These are phyloP conservation scores for Aaosphaeria arxii DNA, from an alignment of 2,329 filamentous ascomycete genomes.

Conservation along the genomic window DNA sequence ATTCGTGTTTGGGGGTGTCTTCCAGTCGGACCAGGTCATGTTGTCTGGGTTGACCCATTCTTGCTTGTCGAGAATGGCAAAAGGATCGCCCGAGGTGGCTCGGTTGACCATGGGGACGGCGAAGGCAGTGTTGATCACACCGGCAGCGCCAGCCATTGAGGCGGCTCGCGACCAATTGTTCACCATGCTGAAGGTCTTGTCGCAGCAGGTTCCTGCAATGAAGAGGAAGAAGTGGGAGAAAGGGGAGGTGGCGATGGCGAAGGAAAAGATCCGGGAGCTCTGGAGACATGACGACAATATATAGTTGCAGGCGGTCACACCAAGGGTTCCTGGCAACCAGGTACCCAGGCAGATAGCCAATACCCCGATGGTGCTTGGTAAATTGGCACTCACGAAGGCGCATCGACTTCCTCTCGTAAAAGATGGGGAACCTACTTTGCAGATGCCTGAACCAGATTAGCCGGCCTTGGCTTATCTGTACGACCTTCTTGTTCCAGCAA, in stretches of 20 bases:
- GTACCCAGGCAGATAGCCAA: slow-evolving; percentile 10
- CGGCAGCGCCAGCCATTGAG: slow-evolving; percentile 1
- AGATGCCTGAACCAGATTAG: slow-evolving; percentile 23
- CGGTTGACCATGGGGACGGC: slow-evolving; percentile 1
- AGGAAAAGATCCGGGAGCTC: not conserved
- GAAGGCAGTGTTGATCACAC: not conserved
- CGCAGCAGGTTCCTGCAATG: not conserved
- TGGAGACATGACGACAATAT: not conserved
- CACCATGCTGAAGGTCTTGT: not conserved
- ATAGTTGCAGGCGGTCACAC: not conserved
- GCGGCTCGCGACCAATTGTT: not conserved
- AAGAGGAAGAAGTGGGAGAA: not conserved
- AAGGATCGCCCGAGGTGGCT: slow-evolving; percentile 37
- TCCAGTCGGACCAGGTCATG: slow-evolving; percentile 54
- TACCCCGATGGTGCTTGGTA: slow-evolving; percentile 12
- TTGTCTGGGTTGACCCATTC: slow-evolving; percentile 54
- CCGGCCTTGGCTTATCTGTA: slow-evolving; percentile 19
- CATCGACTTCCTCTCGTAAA: not conserved
- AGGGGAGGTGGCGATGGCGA: not conserved
- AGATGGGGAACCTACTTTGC: slow-evolving; percentile 1
- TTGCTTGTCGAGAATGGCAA: slow-evolving; percentile 51
- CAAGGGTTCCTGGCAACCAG: not conserved
- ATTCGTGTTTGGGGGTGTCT: slow-evolving; percentile 45
- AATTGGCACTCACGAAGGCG: not conserved
- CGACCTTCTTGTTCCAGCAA: slow-evolving; percentile 20